Percentiles rank a stretch among this genome's conserved stretches.
These are phyloP conservation scores for Aspergillus fijiensis DNA, from an alignment of 2,329 filamentous ascomycete species.

Conservation along the genomic window DNA sequence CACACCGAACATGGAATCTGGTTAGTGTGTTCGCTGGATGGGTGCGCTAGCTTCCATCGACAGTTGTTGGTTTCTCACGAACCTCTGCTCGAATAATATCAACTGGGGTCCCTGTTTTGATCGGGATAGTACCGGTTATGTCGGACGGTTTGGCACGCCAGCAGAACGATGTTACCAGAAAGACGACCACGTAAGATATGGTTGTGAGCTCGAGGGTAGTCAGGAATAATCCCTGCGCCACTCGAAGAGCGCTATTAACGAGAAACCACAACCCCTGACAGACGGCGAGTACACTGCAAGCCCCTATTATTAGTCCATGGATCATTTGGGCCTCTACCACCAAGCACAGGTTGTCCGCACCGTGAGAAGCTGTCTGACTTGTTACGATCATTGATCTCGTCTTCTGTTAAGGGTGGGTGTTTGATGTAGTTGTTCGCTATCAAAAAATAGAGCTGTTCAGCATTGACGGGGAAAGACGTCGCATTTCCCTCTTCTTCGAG, in stretches of 20 bases:
- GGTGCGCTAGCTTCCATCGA: too few relatives aligned
- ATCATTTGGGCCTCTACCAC: not conserved
- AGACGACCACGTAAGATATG: not conserved
- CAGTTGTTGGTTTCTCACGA: not conserved
- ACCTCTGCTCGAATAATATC: not conserved
- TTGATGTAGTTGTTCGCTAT: not conserved
- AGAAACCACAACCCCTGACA: not conserved
- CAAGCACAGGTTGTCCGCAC: not conserved
- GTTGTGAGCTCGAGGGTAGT: not conserved
- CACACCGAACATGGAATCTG: too few relatives aligned
- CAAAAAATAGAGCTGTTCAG: not conserved
- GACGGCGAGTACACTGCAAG: not conserved
- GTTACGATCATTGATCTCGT: constrained; percentile 1
- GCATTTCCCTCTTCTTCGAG: not conserved
- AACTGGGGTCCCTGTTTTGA: not conserved
- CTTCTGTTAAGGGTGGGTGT: not conserved
- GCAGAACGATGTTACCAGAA: not conserved
- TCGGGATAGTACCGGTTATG: not conserved
- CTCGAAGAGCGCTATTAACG: not conserved
- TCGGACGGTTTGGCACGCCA: not conserved
- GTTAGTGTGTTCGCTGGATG: too few relatives aligned
- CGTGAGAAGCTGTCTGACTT: constrained; percentile 1
- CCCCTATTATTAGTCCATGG: too few relatives aligned
- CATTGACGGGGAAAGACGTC: not conserved
- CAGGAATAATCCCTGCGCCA: not conserved